Conservation (phyloP, 2,329 filamentous ascomycete species). For the Onygenales sp. region DNA sequence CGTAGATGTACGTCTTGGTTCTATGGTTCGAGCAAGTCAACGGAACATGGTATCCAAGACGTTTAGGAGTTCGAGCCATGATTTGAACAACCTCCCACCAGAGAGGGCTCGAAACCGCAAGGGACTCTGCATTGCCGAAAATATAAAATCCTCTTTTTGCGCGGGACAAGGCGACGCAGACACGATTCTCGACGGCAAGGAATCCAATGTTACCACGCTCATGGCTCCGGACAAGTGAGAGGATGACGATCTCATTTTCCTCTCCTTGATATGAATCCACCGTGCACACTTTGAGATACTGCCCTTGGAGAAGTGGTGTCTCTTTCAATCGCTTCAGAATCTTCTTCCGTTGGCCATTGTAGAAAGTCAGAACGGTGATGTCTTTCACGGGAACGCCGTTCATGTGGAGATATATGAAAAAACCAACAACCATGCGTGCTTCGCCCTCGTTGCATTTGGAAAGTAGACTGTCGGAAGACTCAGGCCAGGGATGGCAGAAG, state of each 20-base stretch:
- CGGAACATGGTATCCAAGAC: constrained; percentile 47
- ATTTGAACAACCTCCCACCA: constrained; percentile 44
- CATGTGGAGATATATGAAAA: constrained; percentile 61
- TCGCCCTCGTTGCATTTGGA: constrained; percentile 64
- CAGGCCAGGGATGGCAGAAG: constrained; percentile 56
- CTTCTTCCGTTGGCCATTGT: constrained; percentile 68
- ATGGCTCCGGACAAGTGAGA: constrained; percentile 72
- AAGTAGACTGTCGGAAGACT: constrained; percentile 52
- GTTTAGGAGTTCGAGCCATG: constrained; percentile 25
- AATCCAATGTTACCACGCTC: constrained; percentile 56
- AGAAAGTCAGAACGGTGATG: constrained; percentile 80
- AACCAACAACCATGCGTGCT: constrained; percentile 64
- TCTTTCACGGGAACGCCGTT: constrained; percentile 52
- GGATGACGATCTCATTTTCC: constrained; percentile 72
- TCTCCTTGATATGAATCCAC: constrained; percentile 89
- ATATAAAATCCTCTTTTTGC: constrained; percentile 73
- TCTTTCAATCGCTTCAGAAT: constrained; percentile 42
- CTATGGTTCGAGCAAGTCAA: constrained; percentile 55
- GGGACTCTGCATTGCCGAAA: constrained; percentile 62
- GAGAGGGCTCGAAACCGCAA: constrained; percentile 37
- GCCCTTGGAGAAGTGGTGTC: constrained; percentile 36
- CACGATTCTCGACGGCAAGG: constrained; percentile 53
- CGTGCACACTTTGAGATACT: constrained; percentile 56
- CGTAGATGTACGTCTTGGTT: constrained; percentile 40
- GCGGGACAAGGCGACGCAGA: constrained; percentile 56